phyloP scores from a whole-genome alignment of 345 rosid genomes.

The Pistacia integerrima region DNA sequence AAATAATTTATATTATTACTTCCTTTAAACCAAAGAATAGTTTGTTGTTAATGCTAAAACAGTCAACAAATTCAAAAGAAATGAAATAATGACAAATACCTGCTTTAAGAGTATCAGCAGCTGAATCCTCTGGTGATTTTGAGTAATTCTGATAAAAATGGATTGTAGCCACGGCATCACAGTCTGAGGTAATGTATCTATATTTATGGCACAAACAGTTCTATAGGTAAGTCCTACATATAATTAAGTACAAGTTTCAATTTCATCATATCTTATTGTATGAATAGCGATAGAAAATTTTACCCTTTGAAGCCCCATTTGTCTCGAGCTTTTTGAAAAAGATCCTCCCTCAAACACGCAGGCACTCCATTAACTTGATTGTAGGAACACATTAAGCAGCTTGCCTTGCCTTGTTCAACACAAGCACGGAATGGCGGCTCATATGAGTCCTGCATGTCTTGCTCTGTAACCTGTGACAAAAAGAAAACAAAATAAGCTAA shows the following conservation, averaged over 20 bases:
- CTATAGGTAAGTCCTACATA: conserved; percentile 2
- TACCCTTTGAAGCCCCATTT: conserved; percentile 95
- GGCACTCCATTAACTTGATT: conserved; percentile 90
- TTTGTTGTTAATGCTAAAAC: neutral
- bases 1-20: conserved; percentile 3
- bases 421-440: conserved; percentile 85
- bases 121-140: conserved; percentile 68
- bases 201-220: conserved; percentile 9
- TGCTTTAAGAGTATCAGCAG: conserved; percentile 80
- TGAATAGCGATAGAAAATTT: conserved; percentile 6
- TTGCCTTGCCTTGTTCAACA: conserved; percentile 75
- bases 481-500: conserved; percentile 5
- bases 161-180: conserved; percentile 95
- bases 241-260: conserved; percentile 7
- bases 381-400: conserved; percentile 96
- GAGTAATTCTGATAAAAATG: conserved; percentile 72
- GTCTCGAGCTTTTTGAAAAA: conserved; percentile 63
- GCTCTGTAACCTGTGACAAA: conserved; percentile 65
- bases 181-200: conserved; percentile 92
- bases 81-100: conserved; percentile 39
- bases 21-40: neutral
- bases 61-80: neutral
- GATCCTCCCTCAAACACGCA: conserved; percentile 69
- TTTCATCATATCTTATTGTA: conserved; percentile 3
- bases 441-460: conserved; percentile 83